Conservation (phyloP, 305 asterid genomes). For the Euphrasia arctica region DNA sequence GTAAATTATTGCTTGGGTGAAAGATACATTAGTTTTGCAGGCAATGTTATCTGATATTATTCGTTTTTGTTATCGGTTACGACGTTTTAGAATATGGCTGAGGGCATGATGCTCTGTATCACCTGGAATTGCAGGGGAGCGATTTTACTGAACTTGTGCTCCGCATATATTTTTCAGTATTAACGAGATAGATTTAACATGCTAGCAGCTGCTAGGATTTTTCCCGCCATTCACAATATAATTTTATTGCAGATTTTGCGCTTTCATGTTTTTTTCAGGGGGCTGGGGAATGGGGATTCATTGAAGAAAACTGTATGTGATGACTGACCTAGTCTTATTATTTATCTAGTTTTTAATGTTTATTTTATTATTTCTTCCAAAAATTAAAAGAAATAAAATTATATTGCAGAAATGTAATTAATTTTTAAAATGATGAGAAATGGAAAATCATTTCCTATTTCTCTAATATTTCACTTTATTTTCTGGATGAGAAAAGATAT, state of each 20-base stretch:
- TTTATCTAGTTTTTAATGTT: too few relatives aligned
- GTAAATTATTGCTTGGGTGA: not conserved
- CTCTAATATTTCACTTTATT: too few relatives aligned
- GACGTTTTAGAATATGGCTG: slow-evolving; percentile 10
- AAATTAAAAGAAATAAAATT: too few relatives aligned
- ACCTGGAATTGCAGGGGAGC: not conserved
- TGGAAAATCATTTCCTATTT: too few relatives aligned
- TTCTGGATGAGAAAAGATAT: too few relatives aligned
- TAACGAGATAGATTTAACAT: slow-evolving; percentile 33
- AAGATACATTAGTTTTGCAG: too few relatives aligned
- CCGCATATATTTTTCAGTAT: not conserved
- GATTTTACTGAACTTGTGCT: not conserved
- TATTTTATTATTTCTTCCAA: too few relatives aligned
- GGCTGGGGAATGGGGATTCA: slow-evolving; percentile 93
- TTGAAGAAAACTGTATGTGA: slow-evolving; percentile 62
- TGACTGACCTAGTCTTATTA: not conserved
- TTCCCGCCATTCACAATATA: slow-evolving; percentile 36
- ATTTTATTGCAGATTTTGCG: slow-evolving; percentile 82
- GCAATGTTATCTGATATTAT: not conserved
- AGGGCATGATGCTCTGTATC: slow-evolving; percentile 19
- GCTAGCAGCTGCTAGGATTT: slow-evolving; percentile 54
- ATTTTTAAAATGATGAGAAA: too few relatives aligned
- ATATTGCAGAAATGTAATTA: too few relatives aligned
- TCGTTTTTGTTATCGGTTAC: slow-evolving; percentile 13
- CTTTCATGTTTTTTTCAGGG: slow-evolving; percentile 92